A percentile compares a stretch with the other conserved stretches of the same genome.
Conservation (phyloP, 805 yeast genomes). For the Maudiozyma bulderi region DNA sequence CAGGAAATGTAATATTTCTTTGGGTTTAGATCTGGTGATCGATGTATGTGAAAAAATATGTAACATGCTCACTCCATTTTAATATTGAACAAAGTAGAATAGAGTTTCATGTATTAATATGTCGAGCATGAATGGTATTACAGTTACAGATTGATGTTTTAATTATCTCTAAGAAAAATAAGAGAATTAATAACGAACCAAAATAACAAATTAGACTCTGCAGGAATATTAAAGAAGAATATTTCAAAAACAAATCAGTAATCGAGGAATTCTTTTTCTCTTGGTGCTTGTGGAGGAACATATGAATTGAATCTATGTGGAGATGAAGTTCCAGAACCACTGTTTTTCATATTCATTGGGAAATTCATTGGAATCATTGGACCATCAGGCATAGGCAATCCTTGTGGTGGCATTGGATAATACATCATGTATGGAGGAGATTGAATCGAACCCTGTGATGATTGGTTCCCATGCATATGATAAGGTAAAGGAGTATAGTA, state of each 20-base stretch:
- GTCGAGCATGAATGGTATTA: too few relatives aligned
- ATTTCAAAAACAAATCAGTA: neutral
- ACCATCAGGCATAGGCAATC: conserved; percentile 12
- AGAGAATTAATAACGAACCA: neutral
- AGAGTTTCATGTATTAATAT: too few relatives aligned
- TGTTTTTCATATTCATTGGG: conserved; percentile 1
- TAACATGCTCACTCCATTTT: too few relatives aligned
- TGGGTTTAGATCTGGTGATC: too few relatives aligned
- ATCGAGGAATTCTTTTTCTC: conserved; percentile 1
- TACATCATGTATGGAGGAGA: conserved; percentile 25
- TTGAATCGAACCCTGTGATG: conserved; percentile 11
- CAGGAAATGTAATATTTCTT: too few relatives aligned
- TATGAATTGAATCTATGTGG: neutral
- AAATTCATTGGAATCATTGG: conserved; percentile 9
- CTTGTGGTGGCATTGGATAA: conserved; percentile 26
- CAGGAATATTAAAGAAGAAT: too few relatives aligned
- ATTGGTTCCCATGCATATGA: conserved; percentile 17
- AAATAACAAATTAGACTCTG: neutral
- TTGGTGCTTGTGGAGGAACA: neutral
- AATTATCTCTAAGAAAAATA: too few relatives aligned
- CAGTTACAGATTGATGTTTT: too few relatives aligned
- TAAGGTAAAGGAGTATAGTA: conserved; percentile 26
- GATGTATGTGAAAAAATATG: too few relatives aligned
- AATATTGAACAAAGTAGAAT: too few relatives aligned
- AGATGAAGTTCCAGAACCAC: neutral